phyloP scores from a whole-genome alignment of 148 eudicot genomes.

The Gaultheria prostrata region DNA sequence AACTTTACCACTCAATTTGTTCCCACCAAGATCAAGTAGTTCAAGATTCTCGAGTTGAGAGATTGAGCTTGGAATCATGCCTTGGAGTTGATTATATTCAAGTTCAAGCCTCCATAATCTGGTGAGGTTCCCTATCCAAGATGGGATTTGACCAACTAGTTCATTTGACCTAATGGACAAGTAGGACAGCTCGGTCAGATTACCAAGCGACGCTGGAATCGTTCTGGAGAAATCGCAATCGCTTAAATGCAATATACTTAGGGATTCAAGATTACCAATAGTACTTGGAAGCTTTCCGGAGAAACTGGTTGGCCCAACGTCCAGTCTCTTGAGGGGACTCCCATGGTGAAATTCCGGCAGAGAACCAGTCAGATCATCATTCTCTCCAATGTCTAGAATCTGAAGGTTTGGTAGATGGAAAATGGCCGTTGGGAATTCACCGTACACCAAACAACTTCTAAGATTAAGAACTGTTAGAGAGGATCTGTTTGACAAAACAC shows the following conservation, averaged over 20 bases:
- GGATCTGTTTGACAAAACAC: constrained; percentile 17
- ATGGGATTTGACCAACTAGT: background rate
- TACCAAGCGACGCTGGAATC: background rate
- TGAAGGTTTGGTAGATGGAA: constrained; percentile 33
- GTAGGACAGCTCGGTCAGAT: background rate
- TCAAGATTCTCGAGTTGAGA: background rate
- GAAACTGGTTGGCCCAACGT: background rate
- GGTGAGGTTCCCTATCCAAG: background rate
- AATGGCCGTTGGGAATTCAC: constrained; percentile 23
- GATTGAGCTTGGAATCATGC: background rate
- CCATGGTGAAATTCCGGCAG: constrained; percentile 30
- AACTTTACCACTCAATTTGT: background rate
- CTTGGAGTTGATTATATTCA: no score
- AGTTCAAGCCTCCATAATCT: background rate
- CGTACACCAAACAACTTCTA: constrained; percentile 11
- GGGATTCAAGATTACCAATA: constrained; percentile 22
- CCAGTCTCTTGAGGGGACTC: constrained; percentile 8
- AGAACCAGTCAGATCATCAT: constrained; percentile 18
- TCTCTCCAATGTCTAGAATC: constrained; percentile 13
- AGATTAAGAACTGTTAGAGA: constrained; percentile 14
- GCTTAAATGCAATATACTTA: fast-evolving
- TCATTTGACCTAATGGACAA: background rate
- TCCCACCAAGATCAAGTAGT: fast-evolving
- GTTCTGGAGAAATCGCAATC: background rate
- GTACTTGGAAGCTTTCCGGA: constrained; percentile 29